Conservation (phyloP, 208 protist genomes). For the Pavlovales sp. region DNA sequence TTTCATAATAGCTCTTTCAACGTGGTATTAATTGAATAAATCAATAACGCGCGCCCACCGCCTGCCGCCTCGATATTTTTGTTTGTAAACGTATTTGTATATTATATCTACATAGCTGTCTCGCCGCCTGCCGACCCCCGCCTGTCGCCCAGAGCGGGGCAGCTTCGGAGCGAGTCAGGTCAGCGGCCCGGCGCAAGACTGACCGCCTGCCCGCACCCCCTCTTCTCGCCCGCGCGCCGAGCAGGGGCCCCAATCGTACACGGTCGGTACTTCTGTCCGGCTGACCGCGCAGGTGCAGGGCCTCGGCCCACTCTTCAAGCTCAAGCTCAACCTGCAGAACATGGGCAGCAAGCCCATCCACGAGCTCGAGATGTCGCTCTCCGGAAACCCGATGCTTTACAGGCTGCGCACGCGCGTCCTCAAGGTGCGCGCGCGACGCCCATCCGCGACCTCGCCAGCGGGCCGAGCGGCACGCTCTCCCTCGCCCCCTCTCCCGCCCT, state of each 20-base stretch:
- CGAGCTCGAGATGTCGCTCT: constrained; percentile 68
- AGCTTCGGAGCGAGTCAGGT: no score
- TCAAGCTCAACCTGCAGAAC: constrained; percentile 76
- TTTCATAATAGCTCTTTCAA: no score
- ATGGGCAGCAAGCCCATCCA: constrained; percentile 56
- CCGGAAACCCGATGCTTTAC: constrained; percentile 66
- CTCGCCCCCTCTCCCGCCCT: no score
- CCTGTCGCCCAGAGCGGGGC: no score
- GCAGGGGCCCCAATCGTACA: background rate
- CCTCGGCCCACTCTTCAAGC: constrained; percentile 79
- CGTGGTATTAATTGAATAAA: no score
- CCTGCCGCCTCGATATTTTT: no score
- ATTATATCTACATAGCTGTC: no score
- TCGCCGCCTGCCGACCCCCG: no score
- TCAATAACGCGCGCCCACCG: no score
- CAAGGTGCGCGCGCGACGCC: background rate
- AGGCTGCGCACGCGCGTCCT: constrained; percentile 55
- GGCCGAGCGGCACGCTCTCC: background rate
- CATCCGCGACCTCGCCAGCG: background rate
- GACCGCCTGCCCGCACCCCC: background rate
- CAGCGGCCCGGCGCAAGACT: no score
- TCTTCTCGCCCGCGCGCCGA: background rate
- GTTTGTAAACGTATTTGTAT: no score
- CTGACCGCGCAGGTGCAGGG: constrained; percentile 75
- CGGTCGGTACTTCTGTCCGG: constrained; percentile 41